phyloP scores from a whole-genome alignment of 164 flowering plant species.

The Stephania cephalantha region DNA sequence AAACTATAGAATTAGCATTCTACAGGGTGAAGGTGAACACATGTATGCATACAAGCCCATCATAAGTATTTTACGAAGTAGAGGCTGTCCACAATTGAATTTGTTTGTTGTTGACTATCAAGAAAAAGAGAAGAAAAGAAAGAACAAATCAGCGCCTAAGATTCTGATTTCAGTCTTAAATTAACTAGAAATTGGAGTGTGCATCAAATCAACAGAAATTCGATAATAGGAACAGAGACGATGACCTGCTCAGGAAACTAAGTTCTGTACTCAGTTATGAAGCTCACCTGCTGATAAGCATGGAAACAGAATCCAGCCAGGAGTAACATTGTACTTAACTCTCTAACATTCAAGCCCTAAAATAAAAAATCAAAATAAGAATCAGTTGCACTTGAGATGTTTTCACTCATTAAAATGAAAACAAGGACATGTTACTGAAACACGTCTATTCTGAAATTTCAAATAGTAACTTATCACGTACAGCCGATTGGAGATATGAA shows the following conservation, averaged over 20 bases:
- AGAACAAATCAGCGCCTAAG: too few species aligned
- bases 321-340: slow-evolving; percentile 53
- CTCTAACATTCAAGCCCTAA: slow-evolving; percentile 68
- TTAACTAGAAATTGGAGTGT: not conserved
- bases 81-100: too few species aligned
- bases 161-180: not conserved
- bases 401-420: not conserved
- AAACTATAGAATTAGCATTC: slow-evolving; percentile 2
- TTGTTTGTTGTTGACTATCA: too few species aligned
- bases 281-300: slow-evolving; percentile 90
- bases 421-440: not conserved
- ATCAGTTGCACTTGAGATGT: not conserved
- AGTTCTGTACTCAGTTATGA: not conserved
- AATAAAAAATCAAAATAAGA: not conserved
- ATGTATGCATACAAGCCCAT: not conserved
- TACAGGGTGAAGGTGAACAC: not conserved
- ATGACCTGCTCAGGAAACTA: not conserved
- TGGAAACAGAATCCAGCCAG: slow-evolving; percentile 91
- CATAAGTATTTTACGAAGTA: too few species aligned
- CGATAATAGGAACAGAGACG: not conserved
- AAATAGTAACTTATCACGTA: slow-evolving; percentile 26
- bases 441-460: not conserved
- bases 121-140: not conserved
- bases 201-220: not conserved
- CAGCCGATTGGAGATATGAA: slow-evolving; percentile 58